phyloP scores from a whole-genome alignment of 441 rosid species.

The Pelargonium citronellum region DNA sequence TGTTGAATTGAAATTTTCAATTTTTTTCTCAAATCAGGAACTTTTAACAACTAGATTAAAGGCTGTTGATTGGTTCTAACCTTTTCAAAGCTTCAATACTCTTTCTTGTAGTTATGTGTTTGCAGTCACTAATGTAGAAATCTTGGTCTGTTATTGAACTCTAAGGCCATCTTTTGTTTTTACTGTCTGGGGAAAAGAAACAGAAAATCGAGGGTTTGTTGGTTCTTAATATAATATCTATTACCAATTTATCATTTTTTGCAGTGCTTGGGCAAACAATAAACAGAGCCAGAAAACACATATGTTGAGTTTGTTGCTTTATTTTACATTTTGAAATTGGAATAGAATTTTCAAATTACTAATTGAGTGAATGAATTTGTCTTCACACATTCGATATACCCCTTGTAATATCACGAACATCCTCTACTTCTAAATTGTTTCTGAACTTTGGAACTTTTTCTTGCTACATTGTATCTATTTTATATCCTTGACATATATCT shows the following conservation, averaged over 20 bases:
- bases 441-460: too few relatives aligned
- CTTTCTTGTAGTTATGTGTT: not conserved
- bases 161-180: not conserved
- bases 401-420: too few relatives aligned
- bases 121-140: not conserved
- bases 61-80: not conserved
- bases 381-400: too few relatives aligned
- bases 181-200: not conserved
- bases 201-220: not conserved
- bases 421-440: too few relatives aligned
- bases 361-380: too few relatives aligned
- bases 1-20: not conserved
- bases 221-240: not conserved
- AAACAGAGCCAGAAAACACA: too few relatives aligned
- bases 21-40: not conserved
- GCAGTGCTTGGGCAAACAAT: not conserved
- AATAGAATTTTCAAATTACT: too few relatives aligned
- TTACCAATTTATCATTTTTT: not conserved
- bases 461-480: too few relatives aligned
- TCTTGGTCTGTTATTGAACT: not conserved
- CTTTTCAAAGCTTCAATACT: not conserved
- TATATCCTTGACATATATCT: too few relatives aligned
- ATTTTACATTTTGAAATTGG: not conserved
- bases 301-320: not conserved
- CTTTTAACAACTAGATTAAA: not conserved